Percentiles rank a stretch among this genome's conserved stretches.
Conservation (phyloP, 305 asterid genomes). For the Fraxinus sp. region DNA sequence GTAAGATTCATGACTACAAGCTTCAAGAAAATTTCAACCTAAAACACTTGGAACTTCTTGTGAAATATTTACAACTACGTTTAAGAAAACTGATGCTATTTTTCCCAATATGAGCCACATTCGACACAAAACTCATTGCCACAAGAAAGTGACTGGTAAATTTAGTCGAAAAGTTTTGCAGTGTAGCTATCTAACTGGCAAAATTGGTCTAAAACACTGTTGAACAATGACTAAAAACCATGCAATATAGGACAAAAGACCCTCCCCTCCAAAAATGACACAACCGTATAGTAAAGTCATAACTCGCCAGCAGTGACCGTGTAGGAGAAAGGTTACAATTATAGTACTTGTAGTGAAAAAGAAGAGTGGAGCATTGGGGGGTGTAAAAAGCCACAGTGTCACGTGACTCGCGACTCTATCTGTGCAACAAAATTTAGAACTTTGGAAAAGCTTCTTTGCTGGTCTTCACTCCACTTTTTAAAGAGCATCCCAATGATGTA, state of each 20-base stretch:
- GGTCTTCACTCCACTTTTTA: background rate
- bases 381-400: conserved; percentile 28
- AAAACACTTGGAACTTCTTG: background rate
- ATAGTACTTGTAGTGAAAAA: conserved; percentile 1
- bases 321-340: conserved; percentile 27
- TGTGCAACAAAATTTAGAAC: conserved; percentile 1
- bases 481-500: background rate
- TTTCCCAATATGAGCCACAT: conserved; percentile 19
- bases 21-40: background rate
- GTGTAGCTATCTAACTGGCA: conserved; percentile 18
- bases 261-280: conserved; percentile 34
- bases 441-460: conserved; percentile 8
- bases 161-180: conserved; percentile 20
- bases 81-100: conserved; percentile 12
- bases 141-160: conserved; percentile 28
- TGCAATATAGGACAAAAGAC: conserved; percentile 41
- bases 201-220: conserved; percentile 32
- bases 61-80: conserved; percentile 2
- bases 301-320: conserved; percentile 3
- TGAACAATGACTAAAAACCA: conserved; percentile 40
- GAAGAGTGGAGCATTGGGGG: conserved; percentile 35
- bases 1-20: conserved; percentile 53
- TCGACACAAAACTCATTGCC: conserved; percentile 24
- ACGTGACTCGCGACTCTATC: background rate
- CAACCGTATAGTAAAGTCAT: conserved; percentile 31